Base-by-base conservation (phyloP, 129 eudicot genomes). In the Rutidosis leptorrhynchoides region DNA sequence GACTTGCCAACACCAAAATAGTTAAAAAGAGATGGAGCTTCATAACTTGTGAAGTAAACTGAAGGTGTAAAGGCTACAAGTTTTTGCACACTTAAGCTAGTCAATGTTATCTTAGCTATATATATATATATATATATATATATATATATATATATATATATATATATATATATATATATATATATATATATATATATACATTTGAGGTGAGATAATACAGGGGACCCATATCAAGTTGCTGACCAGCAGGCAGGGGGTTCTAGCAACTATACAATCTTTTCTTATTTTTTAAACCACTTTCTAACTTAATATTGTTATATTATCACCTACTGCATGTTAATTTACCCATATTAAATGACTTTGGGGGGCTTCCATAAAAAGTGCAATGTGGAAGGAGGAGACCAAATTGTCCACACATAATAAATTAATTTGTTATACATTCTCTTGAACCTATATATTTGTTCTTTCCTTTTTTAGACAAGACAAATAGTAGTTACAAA, bases 381-480 rank as follows among this genome's bases (percentile, higher is more conserved):
- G 60, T 68, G 21, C 48, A 69, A 40, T 68, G 57, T 35, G 48
- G 30, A 40, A 42, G 46, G 40, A 32, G 83, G 78, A 67, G 72
- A 72, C 81, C 72, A 43, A 70, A 25, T 8, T 62, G 77, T 58
- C 62, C 78, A 46, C 63, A 55, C 30, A 74, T 45, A 68, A 74
- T 45, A 68, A 74, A 28, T 10, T 37, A 10, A 49, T 48, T 79
- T 74, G 73, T 51, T 58, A 60, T 69, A 77, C 82, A 73, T 52
- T 68, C 49, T 74, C 86, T 73, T 81, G 86, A 74, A 63, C 23
- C 17, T 37, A 70, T 26, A 45, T 51, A 61, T 55, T 43, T 33
- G 53, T 69, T 53, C 61, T 21, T 6, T 7, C 56, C 46, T 40
- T 40, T 40, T 45, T 51, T 51, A n/a, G 56, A 55, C 68, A 71